A percentile compares a stretch with the other conserved stretches of the same genome.
These are phyloP conservation scores for Irpex sp. DNA, from an alignment of 1,284 basidiomycete species.

Conservation along the genomic window DNA sequence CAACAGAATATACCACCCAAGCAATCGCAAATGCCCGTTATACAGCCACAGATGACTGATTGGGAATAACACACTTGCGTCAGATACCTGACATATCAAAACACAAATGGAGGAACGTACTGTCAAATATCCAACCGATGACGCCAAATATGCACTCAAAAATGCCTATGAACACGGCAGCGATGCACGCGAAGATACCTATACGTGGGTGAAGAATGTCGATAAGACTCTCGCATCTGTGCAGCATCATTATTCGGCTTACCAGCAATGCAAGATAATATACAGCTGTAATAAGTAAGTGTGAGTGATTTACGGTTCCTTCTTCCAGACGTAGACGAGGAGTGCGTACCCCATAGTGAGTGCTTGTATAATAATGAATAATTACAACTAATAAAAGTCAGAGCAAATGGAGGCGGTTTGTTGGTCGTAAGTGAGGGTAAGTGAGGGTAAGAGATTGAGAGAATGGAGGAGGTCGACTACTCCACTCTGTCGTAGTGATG, in stretches of 20 bases:
- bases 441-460: too few species aligned
- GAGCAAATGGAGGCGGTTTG: background rate
- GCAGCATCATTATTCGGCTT: background rate
- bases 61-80: background rate
- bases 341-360: too few species aligned
- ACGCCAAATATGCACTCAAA: conserved; percentile 2
- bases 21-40: background rate
- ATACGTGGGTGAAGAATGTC: background rate
- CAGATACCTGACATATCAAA: background rate
- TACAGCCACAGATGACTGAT: background rate
- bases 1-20: background rate
- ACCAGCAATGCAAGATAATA: too few species aligned
- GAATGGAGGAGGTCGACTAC: too few species aligned
- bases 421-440: too few species aligned
- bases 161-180: background rate
- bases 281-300: too few species aligned
- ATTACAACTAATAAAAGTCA: background rate
- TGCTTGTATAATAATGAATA: too few species aligned
- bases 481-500: too few species aligned
- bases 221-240: background rate
- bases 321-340: too few species aligned
- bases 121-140: background rate
- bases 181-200: background rate
- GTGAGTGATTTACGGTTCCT: too few species aligned
- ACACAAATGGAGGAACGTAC: background rate